These are phyloP conservation scores for Trichomonas vaginalis DNA, from an alignment of 208 protist species.

Conservation along the genomic window DNA sequence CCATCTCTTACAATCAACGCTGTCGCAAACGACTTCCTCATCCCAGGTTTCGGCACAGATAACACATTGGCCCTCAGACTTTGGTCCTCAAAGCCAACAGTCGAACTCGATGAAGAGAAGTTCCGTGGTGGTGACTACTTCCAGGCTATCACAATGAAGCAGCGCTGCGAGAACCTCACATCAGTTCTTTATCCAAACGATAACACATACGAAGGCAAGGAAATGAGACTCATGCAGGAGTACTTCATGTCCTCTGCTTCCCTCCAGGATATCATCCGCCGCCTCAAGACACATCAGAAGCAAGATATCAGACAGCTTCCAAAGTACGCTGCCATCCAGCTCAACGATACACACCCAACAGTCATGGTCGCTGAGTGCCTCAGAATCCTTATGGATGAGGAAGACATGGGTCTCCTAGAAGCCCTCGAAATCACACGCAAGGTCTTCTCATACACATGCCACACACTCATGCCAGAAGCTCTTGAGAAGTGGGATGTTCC, in stretches of 20 bases:
- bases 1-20: neutral
- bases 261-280: slow-evolving; percentile 28
- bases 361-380: slow-evolving; percentile 58
- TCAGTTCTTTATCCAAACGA: slow-evolving; percentile 67
- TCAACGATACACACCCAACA: slow-evolving; percentile 68
- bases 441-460: slow-evolving; percentile 61
- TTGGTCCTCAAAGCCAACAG: neutral
- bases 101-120: slow-evolving; percentile 4
- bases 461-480: slow-evolving; percentile 63
- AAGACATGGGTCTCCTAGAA: slow-evolving; percentile 45
- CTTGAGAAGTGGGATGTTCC: slow-evolving; percentile 58
- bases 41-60: neutral
- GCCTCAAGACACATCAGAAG: neutral
- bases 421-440: slow-evolving; percentile 47
- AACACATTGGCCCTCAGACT: neutral
- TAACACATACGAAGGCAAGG: slow-evolving; percentile 47
- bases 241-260: slow-evolving; percentile 36
- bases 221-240: slow-evolving; percentile 57
- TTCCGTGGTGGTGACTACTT: slow-evolving; percentile 4
- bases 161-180: neutral
- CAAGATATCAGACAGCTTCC: neutral
- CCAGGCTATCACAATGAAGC: neutral
- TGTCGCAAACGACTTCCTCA: neutral
- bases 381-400: slow-evolving; percentile 49
- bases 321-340: slow-evolving; percentile 46